Conservation (phyloP, 2,329 filamentous ascomycete genomes). For the Aureobasidium vineae region DNA sequence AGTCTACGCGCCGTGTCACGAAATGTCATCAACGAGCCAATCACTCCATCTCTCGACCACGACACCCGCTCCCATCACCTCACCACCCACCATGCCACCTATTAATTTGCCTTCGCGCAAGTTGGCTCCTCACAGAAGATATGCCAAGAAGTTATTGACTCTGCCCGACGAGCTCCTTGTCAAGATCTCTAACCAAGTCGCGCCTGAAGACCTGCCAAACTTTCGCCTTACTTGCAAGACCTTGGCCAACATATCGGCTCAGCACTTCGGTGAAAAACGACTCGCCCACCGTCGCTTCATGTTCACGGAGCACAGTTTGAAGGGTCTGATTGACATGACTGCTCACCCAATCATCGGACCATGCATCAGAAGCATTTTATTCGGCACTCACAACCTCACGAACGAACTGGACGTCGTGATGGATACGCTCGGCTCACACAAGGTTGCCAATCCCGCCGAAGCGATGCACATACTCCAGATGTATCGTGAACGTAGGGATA, state of each 20-base stretch:
- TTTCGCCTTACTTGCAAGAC: constrained; percentile 6
- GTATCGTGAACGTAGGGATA: not conserved
- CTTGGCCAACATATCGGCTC: not conserved
- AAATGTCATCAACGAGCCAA: too few relatives aligned
- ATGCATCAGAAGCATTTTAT: not conserved
- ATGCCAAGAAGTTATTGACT: not conserved
- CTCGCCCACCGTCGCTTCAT: not conserved
- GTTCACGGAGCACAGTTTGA: not conserved
- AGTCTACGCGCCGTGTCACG: too few relatives aligned
- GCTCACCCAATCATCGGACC: not conserved
- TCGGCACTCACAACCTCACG: not conserved
- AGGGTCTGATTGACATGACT: not conserved
- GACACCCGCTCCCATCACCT: not conserved
- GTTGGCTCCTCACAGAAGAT: not conserved
- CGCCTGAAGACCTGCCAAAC: not conserved
- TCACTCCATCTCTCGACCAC: not conserved
- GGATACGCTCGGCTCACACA: not conserved
- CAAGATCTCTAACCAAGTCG: not conserved
- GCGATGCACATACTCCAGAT: not conserved
- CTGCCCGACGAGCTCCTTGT: not conserved
- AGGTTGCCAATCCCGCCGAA: not conserved
- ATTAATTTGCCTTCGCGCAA: not conserved
- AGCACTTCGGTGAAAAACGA: constrained; percentile 1
- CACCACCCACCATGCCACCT: not conserved
- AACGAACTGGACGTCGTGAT: not conserved